Base-by-base conservation (phyloP, 352 stramenopile species). In the Phytophthora pseudosyringae region DNA sequence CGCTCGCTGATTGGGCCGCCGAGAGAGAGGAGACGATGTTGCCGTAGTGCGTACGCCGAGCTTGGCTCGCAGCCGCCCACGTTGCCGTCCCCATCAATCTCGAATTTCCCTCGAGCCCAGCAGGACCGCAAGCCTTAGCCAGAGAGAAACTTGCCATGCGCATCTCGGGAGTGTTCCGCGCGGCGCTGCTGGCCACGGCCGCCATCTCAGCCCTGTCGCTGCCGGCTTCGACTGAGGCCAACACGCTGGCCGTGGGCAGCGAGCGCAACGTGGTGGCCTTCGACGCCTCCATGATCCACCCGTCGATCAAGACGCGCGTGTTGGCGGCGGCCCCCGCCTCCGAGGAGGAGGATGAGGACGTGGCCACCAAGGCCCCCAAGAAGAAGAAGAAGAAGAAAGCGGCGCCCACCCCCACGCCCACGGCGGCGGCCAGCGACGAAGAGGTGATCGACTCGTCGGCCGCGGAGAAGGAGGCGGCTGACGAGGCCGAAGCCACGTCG, bases 101-200 rank as follows among this genome's bases (percentile, higher is more conserved):
- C 66, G 63, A 88, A 86, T 86, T 88, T 77, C 67, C 74, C 64
- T 71, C 67, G 67, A 68, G 70, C 63, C 59, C 40, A 67, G 40
- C 70, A 79, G 43, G 43, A 67, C 56, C 50, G 32, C 38, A 59
- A 43, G 47, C 41, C 35, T 26, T 49, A 39, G 28, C 51, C 11
- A 59, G 43, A 46, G 29, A 60, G 28, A 48, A 29, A 47, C 28
- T 38, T n/a, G 57, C 25, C n/a, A 93, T 93, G 84, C 78, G 75
- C 57, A 83, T 84, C 56, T 77, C 76, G 21, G 60, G 60, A 62
- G 64, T 88, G 49, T 71, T 90, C 44, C 83, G 73, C 45, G 44
- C 84, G 36, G 65, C 86, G 26, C 44, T 91, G 59, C 44, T 88
- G 18, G 81, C 84, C 39, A 69, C 75, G 3, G 75, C 80, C 4